phyloP scores from a whole-genome alignment of 805 yeast genomes.

The Tetrapisispora fleetii region DNA sequence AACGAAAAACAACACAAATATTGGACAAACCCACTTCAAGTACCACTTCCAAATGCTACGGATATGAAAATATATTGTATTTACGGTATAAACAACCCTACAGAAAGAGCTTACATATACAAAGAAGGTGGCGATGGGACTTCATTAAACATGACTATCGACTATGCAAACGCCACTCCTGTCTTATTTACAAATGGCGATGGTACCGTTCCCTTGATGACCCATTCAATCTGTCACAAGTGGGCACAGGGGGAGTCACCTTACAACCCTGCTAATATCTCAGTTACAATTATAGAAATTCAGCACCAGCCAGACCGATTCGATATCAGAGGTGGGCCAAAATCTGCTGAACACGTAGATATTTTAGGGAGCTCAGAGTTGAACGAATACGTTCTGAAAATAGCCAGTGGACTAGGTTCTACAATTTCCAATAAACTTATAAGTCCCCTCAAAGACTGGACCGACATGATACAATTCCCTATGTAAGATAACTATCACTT shows the following conservation, averaged over 20 bases:
- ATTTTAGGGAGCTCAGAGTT: constrained; percentile 87
- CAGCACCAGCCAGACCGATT: constrained; percentile 87
- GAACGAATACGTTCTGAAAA: constrained; percentile 73
- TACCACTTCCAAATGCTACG: constrained; percentile 85
- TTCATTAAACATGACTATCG: constrained; percentile 63
- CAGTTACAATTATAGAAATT: constrained; percentile 80
- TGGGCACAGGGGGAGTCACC: constrained; percentile 62
- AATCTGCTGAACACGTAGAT: constrained; percentile 96
- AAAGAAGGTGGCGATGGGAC: constrained; percentile 46
- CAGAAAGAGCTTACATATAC: constrained; percentile 88
- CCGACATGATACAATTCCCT: constrained; percentile 42
- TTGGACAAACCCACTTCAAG: constrained; percentile 95
- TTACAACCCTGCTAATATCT: constrained; percentile 68
- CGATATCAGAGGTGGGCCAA: constrained; percentile 94
- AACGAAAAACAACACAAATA: constrained; percentile 67
- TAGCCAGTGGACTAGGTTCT: constrained; percentile 75
- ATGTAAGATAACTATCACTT: constrained; percentile 7
- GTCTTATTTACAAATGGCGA: constrained; percentile 88
- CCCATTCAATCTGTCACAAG: constrained; percentile 85
- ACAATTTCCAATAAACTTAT: constrained; percentile 45
- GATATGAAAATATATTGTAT: constrained; percentile 80
- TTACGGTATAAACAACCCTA: constrained; percentile 94
- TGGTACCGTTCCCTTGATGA: constrained; percentile 81
- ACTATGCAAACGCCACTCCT: constrained; percentile 48
- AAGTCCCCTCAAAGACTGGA: constrained; percentile 57